Evolutionary conservation across 1,284 basidiomycete genomes (phyloP), one percentile per base, ranked within the genome.

Genomic region (Heliocybe sulcata): DNA sequence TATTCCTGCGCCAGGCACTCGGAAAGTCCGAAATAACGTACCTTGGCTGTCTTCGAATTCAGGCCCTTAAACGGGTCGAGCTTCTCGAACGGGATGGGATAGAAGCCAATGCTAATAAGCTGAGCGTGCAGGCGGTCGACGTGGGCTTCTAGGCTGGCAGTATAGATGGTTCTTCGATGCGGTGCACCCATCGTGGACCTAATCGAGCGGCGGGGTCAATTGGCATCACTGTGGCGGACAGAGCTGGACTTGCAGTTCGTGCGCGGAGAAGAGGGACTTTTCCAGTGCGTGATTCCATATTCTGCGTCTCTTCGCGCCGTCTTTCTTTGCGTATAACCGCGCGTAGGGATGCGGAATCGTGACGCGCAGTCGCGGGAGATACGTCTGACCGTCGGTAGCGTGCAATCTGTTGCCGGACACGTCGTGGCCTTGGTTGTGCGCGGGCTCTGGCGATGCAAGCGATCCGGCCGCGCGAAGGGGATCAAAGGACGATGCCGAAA

Each of bases 221-320:
- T 49, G 25, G 45, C n/a, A n/a, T 12, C 11, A 20, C 20, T 1
- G 10, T n/a, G 23, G 23, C 3, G n/a, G 31, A 27, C n/a, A 35
- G 19, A 45, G 35, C n/a, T 20, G 20, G 22, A 71, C 76, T 53
- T 61, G 85, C 84, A 89, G 65, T 65, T 89, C 86, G 52, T 80
- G 77, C 0, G 83, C 76, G 1, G 70, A 76, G 67, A 90, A 90
- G 23, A 90, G 69, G 14, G 72, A 72, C 63, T 87, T 87, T 67
- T 90, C 87, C 56, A 87, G 76, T 1, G 80, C 78, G 59, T 87
- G 86, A 52, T 83, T 85, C 86, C 86, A 90, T 22, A 85, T 82
- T 62, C 82, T 84, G 19, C 86, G 76, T 2, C 83, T 78, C 64
- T 87, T 84, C 1, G 77, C 74, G 51, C 77, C 77, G 47, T 82